phyloP scores from a whole-genome alignment of 2,329 filamentous ascomycete genomes.

The Colletotrichum sp. region DNA sequence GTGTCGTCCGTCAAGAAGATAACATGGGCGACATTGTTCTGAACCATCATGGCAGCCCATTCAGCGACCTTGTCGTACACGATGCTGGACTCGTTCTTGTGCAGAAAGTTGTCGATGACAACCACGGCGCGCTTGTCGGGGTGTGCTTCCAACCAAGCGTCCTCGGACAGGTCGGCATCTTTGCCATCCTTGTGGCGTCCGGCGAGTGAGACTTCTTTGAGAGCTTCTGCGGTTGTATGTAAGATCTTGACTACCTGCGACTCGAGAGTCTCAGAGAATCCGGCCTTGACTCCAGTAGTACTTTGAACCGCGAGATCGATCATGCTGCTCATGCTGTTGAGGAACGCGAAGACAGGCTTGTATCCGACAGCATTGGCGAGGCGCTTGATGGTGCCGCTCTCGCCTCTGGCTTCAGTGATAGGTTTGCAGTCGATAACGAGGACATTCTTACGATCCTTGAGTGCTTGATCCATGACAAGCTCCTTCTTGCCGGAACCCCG shows the following conservation, averaged over 20 bases:
- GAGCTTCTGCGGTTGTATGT: slow-evolving; percentile 78
- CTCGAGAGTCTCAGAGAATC: slow-evolving; percentile 92
- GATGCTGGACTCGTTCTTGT: slow-evolving; percentile 71
- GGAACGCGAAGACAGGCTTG: slow-evolving; percentile 92
- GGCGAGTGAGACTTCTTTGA: slow-evolving; percentile 78
- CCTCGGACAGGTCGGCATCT: slow-evolving; percentile 74
- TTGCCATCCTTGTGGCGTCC: slow-evolving; percentile 73
- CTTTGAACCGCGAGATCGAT: slow-evolving; percentile 92
- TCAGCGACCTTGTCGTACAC: slow-evolving; percentile 83
- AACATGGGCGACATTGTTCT: slow-evolving; percentile 89
- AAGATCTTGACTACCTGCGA: slow-evolving; percentile 88
- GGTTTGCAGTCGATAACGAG: slow-evolving; percentile 91
- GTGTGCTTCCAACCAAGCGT: slow-evolving; percentile 89
- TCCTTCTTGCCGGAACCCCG: slow-evolving; percentile 91
- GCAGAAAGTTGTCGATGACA: slow-evolving; percentile 89
- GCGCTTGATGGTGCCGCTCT: slow-evolving; percentile 81
- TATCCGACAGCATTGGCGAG: slow-evolving; percentile 88
- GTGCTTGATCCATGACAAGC: slow-evolving; percentile 81
- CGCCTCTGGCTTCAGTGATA: slow-evolving; percentile 88
- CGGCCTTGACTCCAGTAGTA: slow-evolving; percentile 91
- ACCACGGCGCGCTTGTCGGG: slow-evolving; percentile 83
- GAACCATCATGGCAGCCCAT: slow-evolving; percentile 86
- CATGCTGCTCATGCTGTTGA: slow-evolving; percentile 92
- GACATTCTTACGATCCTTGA: slow-evolving; percentile 77
- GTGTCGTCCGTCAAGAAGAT: slow-evolving; percentile 92